Base-by-base conservation (phyloP, 352 stramenopile genomes). In the Globisporangium mamillatum region DNA sequence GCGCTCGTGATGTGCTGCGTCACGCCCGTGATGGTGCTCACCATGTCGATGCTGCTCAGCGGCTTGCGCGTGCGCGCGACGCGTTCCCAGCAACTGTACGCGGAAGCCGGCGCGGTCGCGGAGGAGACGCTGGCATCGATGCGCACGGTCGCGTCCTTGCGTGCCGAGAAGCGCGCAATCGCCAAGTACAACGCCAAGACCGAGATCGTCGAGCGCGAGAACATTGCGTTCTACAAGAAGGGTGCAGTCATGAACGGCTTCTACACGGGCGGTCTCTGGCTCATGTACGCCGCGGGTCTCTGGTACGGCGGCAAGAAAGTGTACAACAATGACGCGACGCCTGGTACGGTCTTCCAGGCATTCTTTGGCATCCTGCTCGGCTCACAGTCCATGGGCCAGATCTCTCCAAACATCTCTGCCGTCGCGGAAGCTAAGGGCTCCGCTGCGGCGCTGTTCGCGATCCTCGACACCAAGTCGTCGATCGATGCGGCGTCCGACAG, bases 361-460 rank as follows among this genome's bases (percentile, higher is more conserved):
- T 88, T 91, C 60, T 86, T 88, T 32, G 83, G 66, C 10, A 81
- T 89, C 9, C 7, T 92, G 0, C 60, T 89, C 27, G 83, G 83
- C 0, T 77, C 80, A 0, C 66, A 72, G 1, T 80, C 81, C 4
- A 25, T 91, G 0, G 73, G 68, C 0, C 79, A 90, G 55, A 79
- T 90, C 56, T 81, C 69, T 1, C 83, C 83, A 0, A 90, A 88
- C 64, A 62, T 91, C 16, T 70, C 68, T 0, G 81, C 83, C 1
- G 70, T 91, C 9, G 72, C 81, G 2, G 50, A 84, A 48, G 83
- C 83, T 1, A 78, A 72, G 27, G 83, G 79, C 10, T 75, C 81
- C 0, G 80, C 81, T 12, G 70, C 66, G 0, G 66, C 64, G 16
- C 60, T 93, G 7, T 91, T 85, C 68, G 65, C 75, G 9, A 83